Percentiles rank a stretch among this genome's conserved stretches.
Evolutionary conservation across 2,329 filamentous ascomycete genomes (phyloP).

Genomic region (Chaetomium olivaceum): DNA sequence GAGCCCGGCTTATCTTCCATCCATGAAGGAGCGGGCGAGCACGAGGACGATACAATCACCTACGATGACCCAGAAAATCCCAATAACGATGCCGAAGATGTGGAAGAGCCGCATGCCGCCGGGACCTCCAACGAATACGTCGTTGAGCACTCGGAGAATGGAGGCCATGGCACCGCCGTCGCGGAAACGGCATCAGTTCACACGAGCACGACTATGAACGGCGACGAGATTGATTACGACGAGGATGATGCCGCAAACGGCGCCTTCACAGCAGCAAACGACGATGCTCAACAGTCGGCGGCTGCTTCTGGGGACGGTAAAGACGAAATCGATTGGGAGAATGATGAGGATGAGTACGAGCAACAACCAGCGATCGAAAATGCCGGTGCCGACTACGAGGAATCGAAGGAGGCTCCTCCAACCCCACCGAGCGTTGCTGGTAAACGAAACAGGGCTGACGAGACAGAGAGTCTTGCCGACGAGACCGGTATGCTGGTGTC

Average conservation of each 20-base stretch:
- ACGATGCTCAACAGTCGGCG: conserved; percentile 5
- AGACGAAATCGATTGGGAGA: conserved; percentile 43
- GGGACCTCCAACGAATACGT: conserved; percentile 1
- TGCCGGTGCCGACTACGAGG: conserved; percentile 14
- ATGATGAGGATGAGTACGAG: conserved; percentile 39
- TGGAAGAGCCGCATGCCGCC: conserved; percentile 1
- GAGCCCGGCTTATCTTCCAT: conserved; percentile 25
- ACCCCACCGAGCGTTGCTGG: conserved; percentile 33
- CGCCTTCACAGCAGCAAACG: conserved; percentile 29
- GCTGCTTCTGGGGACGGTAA: conserved; percentile 17
- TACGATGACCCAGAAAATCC: conserved; percentile 5
- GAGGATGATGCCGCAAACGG: conserved; percentile 32
- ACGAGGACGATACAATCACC: conserved; percentile 15
- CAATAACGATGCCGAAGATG: conserved; percentile 4
- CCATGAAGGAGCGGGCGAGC: conserved; percentile 25
- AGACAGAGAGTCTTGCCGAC: conserved; percentile 32
- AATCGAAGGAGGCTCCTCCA: conserved; percentile 26
- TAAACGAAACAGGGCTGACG: conserved; percentile 38
- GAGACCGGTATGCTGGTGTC: conserved; percentile 32
- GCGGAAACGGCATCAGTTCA: conserved; percentile 25
- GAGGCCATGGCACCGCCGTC: background rate
- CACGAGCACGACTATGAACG: conserved; percentile 39
- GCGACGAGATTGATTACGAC: conserved; percentile 44
- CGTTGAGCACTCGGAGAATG: conserved; percentile 6
- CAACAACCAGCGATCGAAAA: conserved; percentile 4